Conservation (phyloP, 2,329 filamentous ascomycete species). For the Ophiostoma quercus region DNA sequence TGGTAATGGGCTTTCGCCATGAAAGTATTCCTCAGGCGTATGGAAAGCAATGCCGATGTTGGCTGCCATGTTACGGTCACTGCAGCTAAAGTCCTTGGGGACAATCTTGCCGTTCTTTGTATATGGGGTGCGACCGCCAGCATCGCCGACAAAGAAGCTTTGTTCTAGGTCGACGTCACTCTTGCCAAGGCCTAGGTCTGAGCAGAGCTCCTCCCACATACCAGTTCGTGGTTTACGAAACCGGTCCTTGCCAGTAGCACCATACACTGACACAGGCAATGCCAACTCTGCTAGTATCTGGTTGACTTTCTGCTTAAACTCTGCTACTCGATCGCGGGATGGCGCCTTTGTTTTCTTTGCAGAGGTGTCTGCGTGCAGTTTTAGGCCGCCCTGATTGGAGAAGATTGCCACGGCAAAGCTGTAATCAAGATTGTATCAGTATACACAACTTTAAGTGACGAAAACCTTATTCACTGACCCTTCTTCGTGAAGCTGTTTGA, state of each 20-base stretch:
- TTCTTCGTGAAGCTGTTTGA: constrained; percentile 65
- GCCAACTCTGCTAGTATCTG: constrained; percentile 66
- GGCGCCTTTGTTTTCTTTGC: constrained; percentile 36
- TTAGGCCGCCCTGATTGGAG: constrained; percentile 84
- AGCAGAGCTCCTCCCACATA: constrained; percentile 69
- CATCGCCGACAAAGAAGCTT: constrained; percentile 88
- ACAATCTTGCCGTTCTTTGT: constrained; percentile 47
- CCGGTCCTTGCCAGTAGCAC: constrained; percentile 73
- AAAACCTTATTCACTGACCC: constrained; percentile 45
- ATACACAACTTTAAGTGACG: neutral
- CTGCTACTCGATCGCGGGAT: constrained; percentile 58
- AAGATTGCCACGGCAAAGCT: constrained; percentile 61
- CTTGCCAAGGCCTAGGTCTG: constrained; percentile 52
- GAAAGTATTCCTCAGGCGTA: constrained; percentile 90
- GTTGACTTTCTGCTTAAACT: constrained; percentile 78
- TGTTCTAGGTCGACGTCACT: constrained; percentile 57
- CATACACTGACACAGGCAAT: constrained; percentile 75
- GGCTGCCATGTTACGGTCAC: constrained; percentile 72
- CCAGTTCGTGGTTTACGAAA: constrained; percentile 83
- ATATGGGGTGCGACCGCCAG: constrained; percentile 55
- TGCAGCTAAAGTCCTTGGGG: constrained; percentile 59
- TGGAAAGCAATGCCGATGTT: constrained; percentile 76
- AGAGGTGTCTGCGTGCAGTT: constrained; percentile 57
- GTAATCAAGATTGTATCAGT: neutral
- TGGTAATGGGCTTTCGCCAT: constrained; percentile 58